Percentiles rank a stretch among this genome's conserved stretches.
phyloP scores from a whole-genome alignment of 768 basidiomycete genomes.

The Leccinum subgranulosum region DNA sequence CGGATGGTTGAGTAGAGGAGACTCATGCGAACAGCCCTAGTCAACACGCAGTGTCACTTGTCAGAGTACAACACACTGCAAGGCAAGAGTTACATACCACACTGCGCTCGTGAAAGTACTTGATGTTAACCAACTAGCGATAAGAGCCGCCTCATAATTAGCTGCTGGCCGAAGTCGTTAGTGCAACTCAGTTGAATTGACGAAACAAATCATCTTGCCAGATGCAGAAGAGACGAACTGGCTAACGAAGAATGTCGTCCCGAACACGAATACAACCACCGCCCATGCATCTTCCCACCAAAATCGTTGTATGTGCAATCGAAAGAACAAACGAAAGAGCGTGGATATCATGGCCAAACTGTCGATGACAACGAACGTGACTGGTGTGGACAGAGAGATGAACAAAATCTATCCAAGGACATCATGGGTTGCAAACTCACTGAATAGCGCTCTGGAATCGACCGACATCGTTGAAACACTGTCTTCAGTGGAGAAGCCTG shows the following conservation, averaged over 20 bases:
- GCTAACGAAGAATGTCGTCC: background rate
- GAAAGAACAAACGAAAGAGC: constrained; percentile 13
- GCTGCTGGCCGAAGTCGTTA: background rate
- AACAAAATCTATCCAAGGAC: too few relatives aligned
- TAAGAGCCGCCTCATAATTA: background rate
- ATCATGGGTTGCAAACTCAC: background rate
- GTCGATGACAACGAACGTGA: background rate
- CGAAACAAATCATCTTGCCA: background rate
- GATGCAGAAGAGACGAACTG: background rate
- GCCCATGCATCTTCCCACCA: constrained; percentile 28
- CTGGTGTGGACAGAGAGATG: background rate
- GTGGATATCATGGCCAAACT: constrained; percentile 7
- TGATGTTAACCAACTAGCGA: background rate
- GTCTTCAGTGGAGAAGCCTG: too few relatives aligned
- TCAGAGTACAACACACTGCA: background rate
- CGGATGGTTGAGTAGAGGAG: background rate
- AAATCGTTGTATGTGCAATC: constrained; percentile 14
- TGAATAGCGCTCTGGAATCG: too few relatives aligned
- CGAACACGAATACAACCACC: background rate
- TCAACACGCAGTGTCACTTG: background rate
- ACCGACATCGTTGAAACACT: too few relatives aligned
- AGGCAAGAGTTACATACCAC: background rate
- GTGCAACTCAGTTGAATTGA: background rate
- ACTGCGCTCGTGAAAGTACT: background rate
- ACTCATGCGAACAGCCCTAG: background rate